These are phyloP conservation scores for Tuber borchii DNA, from an alignment of 495 filamentous ascomycete genomes.

Conservation along the genomic window DNA sequence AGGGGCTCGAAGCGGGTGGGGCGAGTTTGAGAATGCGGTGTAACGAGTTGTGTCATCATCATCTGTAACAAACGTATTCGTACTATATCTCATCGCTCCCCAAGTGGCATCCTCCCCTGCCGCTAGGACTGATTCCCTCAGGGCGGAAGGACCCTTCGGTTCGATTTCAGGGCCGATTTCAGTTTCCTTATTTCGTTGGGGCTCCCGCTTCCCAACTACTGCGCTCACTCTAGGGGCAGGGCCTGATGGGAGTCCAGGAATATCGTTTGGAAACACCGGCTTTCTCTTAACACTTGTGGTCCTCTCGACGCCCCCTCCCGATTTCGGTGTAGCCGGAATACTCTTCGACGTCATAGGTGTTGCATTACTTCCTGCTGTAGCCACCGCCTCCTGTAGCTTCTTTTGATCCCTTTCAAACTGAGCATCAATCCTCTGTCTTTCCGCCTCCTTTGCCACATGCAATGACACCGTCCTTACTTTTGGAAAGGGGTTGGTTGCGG, in stretches of 20 bases:
- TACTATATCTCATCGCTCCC: slow-evolving; percentile 13
- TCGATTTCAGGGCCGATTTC: background rate
- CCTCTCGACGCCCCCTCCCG: slow-evolving; percentile 3
- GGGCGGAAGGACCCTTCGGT: slow-evolving; percentile 10
- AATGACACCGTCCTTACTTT: slow-evolving; percentile 28
- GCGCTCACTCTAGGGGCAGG: slow-evolving; percentile 23
- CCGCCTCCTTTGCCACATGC: slow-evolving; percentile 26
- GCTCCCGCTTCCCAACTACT: slow-evolving; percentile 11
- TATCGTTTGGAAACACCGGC: slow-evolving; percentile 8
- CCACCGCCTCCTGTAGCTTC: slow-evolving; percentile 8
- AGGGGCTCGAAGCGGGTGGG: slow-evolving; percentile 25
- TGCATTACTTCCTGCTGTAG: background rate
- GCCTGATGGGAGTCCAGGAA: slow-evolving; percentile 22
- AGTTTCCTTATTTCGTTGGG: background rate
- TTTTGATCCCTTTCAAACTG: slow-evolving; percentile 31
- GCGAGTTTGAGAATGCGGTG: slow-evolving; percentile 24
- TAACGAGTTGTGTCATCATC: slow-evolving; percentile 36
- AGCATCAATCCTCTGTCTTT: slow-evolving; percentile 33
- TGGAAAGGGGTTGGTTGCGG: slow-evolving; percentile 20
- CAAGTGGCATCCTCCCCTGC: slow-evolving; percentile 13
- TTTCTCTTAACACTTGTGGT: slow-evolving; percentile 28
- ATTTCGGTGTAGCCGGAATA: slow-evolving; percentile 5
- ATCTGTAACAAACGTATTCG: slow-evolving; percentile 26
- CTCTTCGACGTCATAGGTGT: slow-evolving; percentile 5
- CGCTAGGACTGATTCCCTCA: slow-evolving; percentile 11